Percentiles rank a stretch among this genome's conserved stretches.
phyloP scores from a whole-genome alignment of 306 rosid species.

The Hippophae gyantsensis region DNA sequence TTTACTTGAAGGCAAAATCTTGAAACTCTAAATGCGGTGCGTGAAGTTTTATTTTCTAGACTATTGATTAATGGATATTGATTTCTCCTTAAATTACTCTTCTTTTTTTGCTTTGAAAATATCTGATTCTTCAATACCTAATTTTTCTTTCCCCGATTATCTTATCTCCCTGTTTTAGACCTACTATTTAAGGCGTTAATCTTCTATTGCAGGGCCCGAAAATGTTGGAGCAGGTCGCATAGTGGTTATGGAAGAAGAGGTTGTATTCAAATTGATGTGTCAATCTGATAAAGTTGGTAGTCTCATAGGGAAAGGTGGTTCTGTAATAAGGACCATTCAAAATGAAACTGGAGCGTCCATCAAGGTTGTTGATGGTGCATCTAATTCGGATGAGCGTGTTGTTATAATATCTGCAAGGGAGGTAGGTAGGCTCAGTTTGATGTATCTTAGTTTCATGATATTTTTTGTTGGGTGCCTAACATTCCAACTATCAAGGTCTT shows the following conservation, averaged over 20 bases:
- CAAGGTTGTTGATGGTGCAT: slow-evolving; percentile 60
- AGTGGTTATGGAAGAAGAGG: slow-evolving; percentile 62
- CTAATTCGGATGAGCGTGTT: slow-evolving; percentile 71
- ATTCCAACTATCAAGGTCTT: not conserved
- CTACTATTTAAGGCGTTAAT: slow-evolving; percentile 47
- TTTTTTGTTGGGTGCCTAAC: not conserved
- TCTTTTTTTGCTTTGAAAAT: too few relatives aligned
- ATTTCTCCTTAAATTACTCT: too few relatives aligned
- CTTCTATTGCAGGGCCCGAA: slow-evolving; percentile 49
- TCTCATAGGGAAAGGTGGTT: slow-evolving; percentile 88
- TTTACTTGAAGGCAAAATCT: too few relatives aligned
- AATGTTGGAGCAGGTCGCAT: slow-evolving; percentile 41
- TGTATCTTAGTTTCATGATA: slow-evolving; percentile 9
- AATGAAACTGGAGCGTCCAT: slow-evolving; percentile 80
- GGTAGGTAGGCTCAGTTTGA: slow-evolving; percentile 38
- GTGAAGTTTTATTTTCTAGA: too few relatives aligned
- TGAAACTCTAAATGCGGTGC: too few relatives aligned
- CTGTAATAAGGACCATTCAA: slow-evolving; percentile 60
- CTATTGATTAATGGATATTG: too few relatives aligned
- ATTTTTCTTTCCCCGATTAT: too few relatives aligned
- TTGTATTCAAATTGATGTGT: slow-evolving; percentile 70
- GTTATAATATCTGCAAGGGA: slow-evolving; percentile 74
- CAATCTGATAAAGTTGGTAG: slow-evolving; percentile 83
- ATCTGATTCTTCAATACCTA: too few relatives aligned
- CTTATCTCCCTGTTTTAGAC: slow-evolving; percentile 18